Percentiles rank a stretch among this genome's conserved stretches.
Conservation (phyloP, 1,139 yeast genomes). For the Candida freyschussii region DNA sequence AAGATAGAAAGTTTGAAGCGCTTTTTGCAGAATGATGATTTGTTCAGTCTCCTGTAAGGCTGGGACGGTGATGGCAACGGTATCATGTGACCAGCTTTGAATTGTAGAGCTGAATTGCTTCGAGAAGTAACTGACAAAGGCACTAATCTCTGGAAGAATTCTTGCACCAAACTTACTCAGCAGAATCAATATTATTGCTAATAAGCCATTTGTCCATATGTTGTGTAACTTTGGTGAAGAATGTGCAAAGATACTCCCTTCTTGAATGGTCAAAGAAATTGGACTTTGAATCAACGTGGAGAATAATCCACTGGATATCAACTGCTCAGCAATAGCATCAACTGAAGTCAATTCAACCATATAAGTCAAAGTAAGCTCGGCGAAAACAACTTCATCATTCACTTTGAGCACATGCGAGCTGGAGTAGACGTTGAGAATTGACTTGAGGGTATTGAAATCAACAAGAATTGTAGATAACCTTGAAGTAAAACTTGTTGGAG, state of each 20-base stretch:
- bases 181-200: constrained; percentile 61
- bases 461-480: constrained; percentile 50
- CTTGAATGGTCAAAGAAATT: constrained; percentile 59
- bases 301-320: constrained; percentile 62
- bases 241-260: constrained; percentile 56
- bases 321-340: constrained; percentile 59
- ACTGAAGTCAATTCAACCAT: constrained; percentile 64
- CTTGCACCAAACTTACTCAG: constrained; percentile 60
- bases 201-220: constrained; percentile 77
- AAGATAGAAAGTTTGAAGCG: constrained; percentile 45
- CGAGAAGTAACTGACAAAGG: constrained; percentile 59
- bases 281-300: constrained; percentile 72
- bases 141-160: constrained; percentile 59
- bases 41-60: constrained; percentile 77
- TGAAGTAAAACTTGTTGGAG: constrained; percentile 44
- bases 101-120: constrained; percentile 63
- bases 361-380: constrained; percentile 67
- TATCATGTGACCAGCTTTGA: constrained; percentile 64
- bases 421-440: constrained; percentile 62
- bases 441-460: constrained; percentile 56
- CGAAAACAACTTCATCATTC: constrained; percentile 62
- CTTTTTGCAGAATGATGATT: constrained; percentile 59
- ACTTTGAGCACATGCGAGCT: constrained; percentile 59
- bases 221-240: constrained; percentile 54
- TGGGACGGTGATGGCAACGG: constrained; percentile 58